Percentiles rank a stretch among this genome's conserved stretches.
phyloP scores from a whole-genome alignment of 1,139 yeast species.

The Zygoascus sp. region DNA sequence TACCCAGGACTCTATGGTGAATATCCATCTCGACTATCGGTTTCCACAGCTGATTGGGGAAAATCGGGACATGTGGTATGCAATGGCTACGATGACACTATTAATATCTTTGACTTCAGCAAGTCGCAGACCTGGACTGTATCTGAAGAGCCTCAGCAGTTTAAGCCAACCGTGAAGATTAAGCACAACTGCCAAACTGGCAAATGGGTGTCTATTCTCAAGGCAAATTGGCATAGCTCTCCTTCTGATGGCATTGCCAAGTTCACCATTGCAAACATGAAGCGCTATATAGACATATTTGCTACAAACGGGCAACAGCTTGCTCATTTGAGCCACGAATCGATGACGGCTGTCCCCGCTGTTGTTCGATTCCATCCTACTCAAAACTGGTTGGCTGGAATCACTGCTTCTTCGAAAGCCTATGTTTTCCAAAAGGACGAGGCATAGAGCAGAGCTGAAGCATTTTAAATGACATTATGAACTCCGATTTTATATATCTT shows the following conservation, averaged over 20 bases:
- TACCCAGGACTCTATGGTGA: slow-evolving; percentile 58
- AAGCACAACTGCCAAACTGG: slow-evolving; percentile 94
- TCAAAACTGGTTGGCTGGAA: slow-evolving; percentile 87
- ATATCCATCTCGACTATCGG: slow-evolving; percentile 68
- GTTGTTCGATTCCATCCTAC: slow-evolving; percentile 78
- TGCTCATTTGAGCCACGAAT: slow-evolving; percentile 60
- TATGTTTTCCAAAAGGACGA: slow-evolving; percentile 40
- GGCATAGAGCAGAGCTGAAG: background rate
- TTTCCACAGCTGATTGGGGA: slow-evolving; percentile 87
- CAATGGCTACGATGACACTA: slow-evolving; percentile 87
- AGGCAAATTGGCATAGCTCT: slow-evolving; percentile 71
- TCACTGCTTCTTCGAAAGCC: slow-evolving; percentile 90
- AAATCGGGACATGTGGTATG: slow-evolving; percentile 69
- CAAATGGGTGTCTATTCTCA: slow-evolving; percentile 89
- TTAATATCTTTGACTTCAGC: slow-evolving; percentile 51
- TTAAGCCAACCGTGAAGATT: slow-evolving; percentile 57
- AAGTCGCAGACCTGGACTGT: slow-evolving; percentile 23
- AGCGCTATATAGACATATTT: slow-evolving; percentile 75
- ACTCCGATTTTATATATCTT: background rate
- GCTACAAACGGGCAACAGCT: slow-evolving; percentile 69
- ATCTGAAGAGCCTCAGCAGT: slow-evolving; percentile 24
- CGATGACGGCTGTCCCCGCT: slow-evolving; percentile 88
- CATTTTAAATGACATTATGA: background rate
- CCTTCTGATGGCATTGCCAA: slow-evolving; percentile 75
- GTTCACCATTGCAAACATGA: slow-evolving; percentile 91